Conservation (phyloP, 2,329 filamentous ascomycete species). For the Ophiostoma perfectum region DNA sequence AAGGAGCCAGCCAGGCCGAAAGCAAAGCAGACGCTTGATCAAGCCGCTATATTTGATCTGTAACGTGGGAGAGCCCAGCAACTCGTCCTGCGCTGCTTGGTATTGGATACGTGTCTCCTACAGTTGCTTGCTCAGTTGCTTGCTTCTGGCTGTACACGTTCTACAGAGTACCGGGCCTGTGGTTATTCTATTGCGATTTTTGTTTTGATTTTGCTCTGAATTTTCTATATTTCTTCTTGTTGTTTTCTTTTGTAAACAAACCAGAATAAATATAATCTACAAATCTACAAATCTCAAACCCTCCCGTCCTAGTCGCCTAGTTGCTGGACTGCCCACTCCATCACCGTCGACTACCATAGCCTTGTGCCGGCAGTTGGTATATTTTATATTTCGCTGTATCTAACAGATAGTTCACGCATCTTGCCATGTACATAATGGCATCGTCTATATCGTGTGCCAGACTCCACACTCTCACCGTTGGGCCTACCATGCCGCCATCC, state of each 20-base stretch:
- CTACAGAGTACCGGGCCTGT: no score
- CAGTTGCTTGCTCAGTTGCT: no score
- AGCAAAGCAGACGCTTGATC: background rate
- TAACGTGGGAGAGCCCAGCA: background rate
- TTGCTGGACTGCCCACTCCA: no score
- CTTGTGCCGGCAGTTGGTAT: slow-evolving; percentile 13
- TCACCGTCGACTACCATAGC: slow-evolving; percentile 3
- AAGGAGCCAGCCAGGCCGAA: background rate
- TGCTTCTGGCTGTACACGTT: no score
- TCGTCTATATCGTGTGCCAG: background rate
- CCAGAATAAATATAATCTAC: no score
- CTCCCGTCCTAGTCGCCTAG: no score
- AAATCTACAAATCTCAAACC: no score
- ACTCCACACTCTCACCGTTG: slow-evolving; percentile 5
- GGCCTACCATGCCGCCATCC: background rate
- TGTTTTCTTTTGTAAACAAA: no score
- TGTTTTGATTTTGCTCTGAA: no score
- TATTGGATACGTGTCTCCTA: background rate
- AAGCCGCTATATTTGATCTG: background rate
- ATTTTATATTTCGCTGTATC: background rate
- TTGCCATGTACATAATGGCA: background rate
- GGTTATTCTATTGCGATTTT: no score
- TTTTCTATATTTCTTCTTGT: no score
- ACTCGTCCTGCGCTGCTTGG: background rate
- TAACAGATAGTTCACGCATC: background rate